phyloP scores from a whole-genome alignment of 2,329 filamentous ascomycete genomes.

The Curvularia hawaiiensis region DNA sequence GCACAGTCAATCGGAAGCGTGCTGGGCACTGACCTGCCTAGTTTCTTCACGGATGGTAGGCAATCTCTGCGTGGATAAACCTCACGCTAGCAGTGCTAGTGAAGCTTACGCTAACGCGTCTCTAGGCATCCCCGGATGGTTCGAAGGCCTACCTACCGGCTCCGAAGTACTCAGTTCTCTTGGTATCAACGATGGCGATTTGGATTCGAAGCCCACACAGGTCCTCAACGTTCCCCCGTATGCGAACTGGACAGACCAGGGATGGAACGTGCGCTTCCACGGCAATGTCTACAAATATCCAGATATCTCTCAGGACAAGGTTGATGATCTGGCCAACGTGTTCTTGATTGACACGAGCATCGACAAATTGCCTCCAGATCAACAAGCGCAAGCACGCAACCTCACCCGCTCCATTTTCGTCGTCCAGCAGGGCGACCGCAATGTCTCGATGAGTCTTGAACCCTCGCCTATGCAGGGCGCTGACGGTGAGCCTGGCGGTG shows the following conservation, averaged over 20 bases:
- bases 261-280: constrained; percentile 77
- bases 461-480: constrained; percentile 63
- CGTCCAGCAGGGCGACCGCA: constrained; percentile 70
- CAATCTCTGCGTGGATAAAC: constrained; percentile 3
- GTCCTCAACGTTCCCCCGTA: constrained; percentile 70
- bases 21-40: constrained; percentile 43
- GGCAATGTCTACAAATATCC: constrained; percentile 84
- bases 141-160: constrained; percentile 66
- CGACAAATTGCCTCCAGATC: constrained; percentile 60
- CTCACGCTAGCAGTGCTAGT: constrained; percentile 9
- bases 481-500: constrained; percentile 54
- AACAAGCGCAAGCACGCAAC: constrained; percentile 73
- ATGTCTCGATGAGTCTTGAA: constrained; percentile 67
- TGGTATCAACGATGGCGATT: constrained; percentile 62
- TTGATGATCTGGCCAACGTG: constrained; percentile 71
- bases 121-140: constrained; percentile 67
- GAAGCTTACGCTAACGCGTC: constrained; percentile 27
- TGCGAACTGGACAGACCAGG: constrained; percentile 78
- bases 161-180: constrained; percentile 66
- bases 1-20: constrained; percentile 42
- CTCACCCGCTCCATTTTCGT: constrained; percentile 75
- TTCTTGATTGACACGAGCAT: constrained; percentile 72
- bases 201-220: constrained; percentile 69
- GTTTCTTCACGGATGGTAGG: constrained; percentile 46
- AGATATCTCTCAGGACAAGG: constrained; percentile 65